Conservation (phyloP, 139 green algal genomes). For the Zygnema cylindricum region DNA sequence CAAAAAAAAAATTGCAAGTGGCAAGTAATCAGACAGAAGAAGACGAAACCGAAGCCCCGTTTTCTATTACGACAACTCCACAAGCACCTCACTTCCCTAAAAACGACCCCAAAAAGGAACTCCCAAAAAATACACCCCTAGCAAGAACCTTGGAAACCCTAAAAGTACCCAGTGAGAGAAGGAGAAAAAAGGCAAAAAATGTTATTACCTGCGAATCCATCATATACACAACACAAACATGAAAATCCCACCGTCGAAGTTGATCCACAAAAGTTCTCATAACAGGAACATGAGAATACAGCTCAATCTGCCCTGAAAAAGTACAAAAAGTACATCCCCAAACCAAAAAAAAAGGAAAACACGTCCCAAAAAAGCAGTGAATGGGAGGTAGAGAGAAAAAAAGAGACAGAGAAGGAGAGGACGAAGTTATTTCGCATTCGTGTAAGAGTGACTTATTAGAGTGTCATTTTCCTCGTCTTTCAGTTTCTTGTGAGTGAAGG, state of each 20-base stretch:
- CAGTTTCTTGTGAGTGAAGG: too few species aligned
- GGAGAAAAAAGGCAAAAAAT: slow-evolving; percentile 26
- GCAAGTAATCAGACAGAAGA: too few species aligned
- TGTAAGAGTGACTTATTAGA: neutral
- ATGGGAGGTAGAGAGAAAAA: neutral
- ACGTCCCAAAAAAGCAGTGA: too few species aligned
- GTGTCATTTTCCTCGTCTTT: too few species aligned
- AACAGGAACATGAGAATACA: slow-evolving; percentile 92
- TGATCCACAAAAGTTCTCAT: slow-evolving; percentile 88
- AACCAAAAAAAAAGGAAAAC: slow-evolving; percentile 6
- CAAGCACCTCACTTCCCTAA: too few species aligned
- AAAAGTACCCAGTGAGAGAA: slow-evolving; percentile 4
- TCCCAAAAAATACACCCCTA: too few species aligned
- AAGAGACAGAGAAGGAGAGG: neutral
- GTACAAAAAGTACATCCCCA: too few species aligned
- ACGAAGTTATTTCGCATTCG: neutral
- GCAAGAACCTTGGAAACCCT: neutral
- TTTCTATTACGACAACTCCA: too few species aligned
- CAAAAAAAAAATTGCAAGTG: too few species aligned
- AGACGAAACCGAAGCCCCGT: too few species aligned
- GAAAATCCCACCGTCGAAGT: slow-evolving; percentile 70
- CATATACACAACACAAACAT: slow-evolving; percentile 89
- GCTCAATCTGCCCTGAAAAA: slow-evolving; percentile 93
- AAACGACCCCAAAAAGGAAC: too few species aligned
- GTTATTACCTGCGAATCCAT: slow-evolving; percentile 76